Evolutionary conservation across 148 eudicot genomes (phyloP).

Genomic region (Rhododendron williamsianum): DNA sequence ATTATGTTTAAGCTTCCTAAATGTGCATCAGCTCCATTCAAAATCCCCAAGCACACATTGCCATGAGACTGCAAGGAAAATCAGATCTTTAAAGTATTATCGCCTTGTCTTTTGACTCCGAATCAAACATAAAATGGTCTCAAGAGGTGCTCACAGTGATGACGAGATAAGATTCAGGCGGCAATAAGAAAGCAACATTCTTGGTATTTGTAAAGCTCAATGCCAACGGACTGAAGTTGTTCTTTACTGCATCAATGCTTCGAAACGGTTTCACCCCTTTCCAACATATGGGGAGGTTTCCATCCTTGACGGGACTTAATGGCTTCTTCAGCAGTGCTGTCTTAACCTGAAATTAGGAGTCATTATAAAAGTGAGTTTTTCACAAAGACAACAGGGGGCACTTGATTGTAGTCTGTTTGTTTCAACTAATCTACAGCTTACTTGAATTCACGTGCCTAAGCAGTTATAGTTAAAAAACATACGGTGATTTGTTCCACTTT

Average conservation of each 20-base stretch:
- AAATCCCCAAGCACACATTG: conserved; percentile 23
- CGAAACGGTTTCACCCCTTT: conserved; percentile 10
- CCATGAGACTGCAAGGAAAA: conserved; percentile 17
- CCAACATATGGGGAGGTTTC: conserved; percentile 22
- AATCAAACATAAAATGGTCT: neutral
- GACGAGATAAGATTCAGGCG: conserved; percentile 19
- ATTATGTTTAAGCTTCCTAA: conserved; percentile 18
- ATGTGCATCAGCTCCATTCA: conserved; percentile 10
- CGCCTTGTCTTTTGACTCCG: no score
- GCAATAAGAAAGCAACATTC: conserved; percentile 10
- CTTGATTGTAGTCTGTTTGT: neutral
- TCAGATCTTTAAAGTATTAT: neutral
- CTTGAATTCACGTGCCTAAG: neutral
- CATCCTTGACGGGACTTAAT: conserved; percentile 4
- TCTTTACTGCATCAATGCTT: conserved; percentile 14
- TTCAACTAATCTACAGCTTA: neutral
- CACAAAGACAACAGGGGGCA: neutral
- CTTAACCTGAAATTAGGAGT: conserved; percentile 9
- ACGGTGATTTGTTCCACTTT: neutral
- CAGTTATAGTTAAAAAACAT: neutral
- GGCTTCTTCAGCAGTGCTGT: conserved; percentile 12
- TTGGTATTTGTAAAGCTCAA: conserved; percentile 10
- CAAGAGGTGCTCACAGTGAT: conserved; percentile 13
- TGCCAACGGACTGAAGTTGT: conserved; percentile 15
- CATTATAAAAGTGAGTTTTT: neutral